phyloP scores from a whole-genome alignment of 2,329 filamentous ascomycete species.

The Calonectria fujianensis region DNA sequence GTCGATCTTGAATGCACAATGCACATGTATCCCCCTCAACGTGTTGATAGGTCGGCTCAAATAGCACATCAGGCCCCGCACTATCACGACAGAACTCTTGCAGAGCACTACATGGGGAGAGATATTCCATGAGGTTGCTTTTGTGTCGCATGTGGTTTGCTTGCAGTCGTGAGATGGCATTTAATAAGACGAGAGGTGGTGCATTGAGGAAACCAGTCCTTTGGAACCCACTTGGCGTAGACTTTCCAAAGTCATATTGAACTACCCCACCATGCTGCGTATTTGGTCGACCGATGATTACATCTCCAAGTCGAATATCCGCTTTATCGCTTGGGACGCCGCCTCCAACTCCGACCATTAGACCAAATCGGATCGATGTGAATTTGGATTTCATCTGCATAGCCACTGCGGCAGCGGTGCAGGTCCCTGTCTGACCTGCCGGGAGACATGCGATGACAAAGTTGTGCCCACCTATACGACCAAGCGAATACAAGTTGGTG shows the following conservation, averaged over 20 bases:
- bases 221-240: background rate
- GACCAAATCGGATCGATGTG: background rate
- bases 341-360: background rate
- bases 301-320: background rate
- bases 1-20: too few species aligned
- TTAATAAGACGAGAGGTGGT: too few species aligned
- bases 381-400: background rate
- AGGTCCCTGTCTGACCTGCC: background rate
- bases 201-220: too few species aligned
- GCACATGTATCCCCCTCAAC: too few species aligned
- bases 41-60: too few species aligned
- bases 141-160: too few species aligned
- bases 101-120: too few species aligned
- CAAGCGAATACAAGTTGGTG: background rate
- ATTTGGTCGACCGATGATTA: background rate
- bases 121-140: too few species aligned
- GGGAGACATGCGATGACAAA: background rate
- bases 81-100: too few species aligned
- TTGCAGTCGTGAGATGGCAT: too few species aligned
- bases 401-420: background rate
- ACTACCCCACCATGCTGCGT: background rate
- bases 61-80: too few species aligned
- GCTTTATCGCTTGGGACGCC: too few species aligned
- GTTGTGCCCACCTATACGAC: background rate
- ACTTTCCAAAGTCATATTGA: background rate